A percentile compares a stretch with the other conserved stretches of the same genome.
Evolutionary conservation across 2,329 filamentous ascomycete species (phyloP).

Genomic region (Venturia pyrina): DNA sequence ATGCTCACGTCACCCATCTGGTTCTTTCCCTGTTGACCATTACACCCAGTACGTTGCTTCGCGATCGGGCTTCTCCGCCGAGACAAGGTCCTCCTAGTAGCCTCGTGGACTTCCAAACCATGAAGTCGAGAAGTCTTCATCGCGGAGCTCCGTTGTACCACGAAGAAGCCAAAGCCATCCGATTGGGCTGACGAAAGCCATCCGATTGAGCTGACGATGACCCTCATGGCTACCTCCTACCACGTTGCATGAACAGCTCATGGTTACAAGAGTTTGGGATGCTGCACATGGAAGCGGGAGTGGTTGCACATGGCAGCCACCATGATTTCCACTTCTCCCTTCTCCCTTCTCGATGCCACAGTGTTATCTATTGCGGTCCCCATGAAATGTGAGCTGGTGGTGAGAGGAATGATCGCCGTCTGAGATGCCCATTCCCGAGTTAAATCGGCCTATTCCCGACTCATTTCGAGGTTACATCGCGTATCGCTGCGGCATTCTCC

Average conservation of each 20-base stretch:
- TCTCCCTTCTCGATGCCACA: background rate
- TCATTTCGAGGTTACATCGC: background rate
- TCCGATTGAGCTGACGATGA: background rate
- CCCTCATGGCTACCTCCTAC: background rate
- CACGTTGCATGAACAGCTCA: background rate
- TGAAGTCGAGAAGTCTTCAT: background rate
- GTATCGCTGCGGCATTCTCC: background rate
- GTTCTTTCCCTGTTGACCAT: background rate
- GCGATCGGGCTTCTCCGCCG: background rate
- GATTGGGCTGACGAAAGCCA: background rate
- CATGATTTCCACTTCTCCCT: background rate
- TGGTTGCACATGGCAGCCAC: background rate
- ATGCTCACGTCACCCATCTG: background rate
- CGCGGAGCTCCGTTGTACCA: background rate
- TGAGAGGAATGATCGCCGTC: background rate
- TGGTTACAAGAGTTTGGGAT: background rate
- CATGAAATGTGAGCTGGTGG: background rate
- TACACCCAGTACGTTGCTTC: background rate
- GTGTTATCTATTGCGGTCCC: background rate
- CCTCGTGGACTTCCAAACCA: too few relatives aligned
- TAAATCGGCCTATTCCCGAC: background rate
- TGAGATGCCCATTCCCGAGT: background rate
- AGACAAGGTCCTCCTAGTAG: background rate
- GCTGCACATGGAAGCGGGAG: background rate
- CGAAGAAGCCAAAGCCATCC: background rate